Evolutionary conservation across 2,329 filamentous ascomycete species (phyloP), one percentile per base, ranked within the genome.

Genomic region (Microcyclosporella mali): DNA sequence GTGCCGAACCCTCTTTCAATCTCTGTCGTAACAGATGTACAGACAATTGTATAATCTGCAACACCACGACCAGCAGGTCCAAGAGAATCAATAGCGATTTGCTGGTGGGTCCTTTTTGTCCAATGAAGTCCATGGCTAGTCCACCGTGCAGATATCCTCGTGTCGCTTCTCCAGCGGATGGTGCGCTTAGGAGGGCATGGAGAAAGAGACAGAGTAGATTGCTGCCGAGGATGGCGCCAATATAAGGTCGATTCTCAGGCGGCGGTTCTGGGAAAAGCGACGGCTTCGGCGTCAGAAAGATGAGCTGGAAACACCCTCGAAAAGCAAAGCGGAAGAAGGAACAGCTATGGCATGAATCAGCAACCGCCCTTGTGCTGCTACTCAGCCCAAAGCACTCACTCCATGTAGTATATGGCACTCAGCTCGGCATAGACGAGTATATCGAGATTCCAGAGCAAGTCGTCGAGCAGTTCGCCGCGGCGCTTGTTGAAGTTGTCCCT

Each of bases 51-150:
- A 78, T 56, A 6, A 81, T 50, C 63, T 82, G 77, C 49, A 82
- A 58, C 4, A 69, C 47, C 46, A 80, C 52, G 9, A 81, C 65
- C 28, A 78, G 58, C 7, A 74, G 32, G 56, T 82, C 79, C 47
- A 81, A 63, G 3, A 65, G 55, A 3, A 76, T 54, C 10, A 82
- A 66, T 49, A 70, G 69, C 36, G 71, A 58, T 55, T 73, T 74
- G 40, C 74, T 72, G 2, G 73, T 70, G 2, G 78, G 77, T 2
- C 72, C 74, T 51, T 73, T 69, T 59, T 81, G 76, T 12, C 79
- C 79, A 40, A 82, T 75, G 55, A 82, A 81, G 61, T 82, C 79
- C 55, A 83, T 78, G 51, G 79, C 70, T 37, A 82, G 51, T 2
- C 79, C 77, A 4, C 79, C 79, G 56, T 82, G 77, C 10, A 81